Evolutionary conservation across 108 stramenopile genomes (phyloP), one percentile per base, ranked within the genome.

Genomic region (Conticribra guillardii): DNA sequence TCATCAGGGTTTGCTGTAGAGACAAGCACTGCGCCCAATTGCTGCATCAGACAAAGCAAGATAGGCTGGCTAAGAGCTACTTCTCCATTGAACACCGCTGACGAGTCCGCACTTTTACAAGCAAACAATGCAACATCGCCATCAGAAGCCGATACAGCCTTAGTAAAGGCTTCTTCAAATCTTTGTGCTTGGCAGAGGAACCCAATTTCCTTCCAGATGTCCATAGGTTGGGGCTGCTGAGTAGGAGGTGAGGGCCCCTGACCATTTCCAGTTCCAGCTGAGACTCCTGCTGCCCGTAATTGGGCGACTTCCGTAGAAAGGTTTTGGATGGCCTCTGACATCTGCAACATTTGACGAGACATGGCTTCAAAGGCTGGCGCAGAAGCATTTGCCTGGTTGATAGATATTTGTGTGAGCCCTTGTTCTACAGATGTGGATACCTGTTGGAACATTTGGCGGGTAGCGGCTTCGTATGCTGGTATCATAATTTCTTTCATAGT

Each of bases 11-110:
- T 60, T 2, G 70, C 75, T 0, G 70, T 69, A 16, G 82, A 54
- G 2, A 71, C 74, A 29, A 96, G 37, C 22, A 82, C 80, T 21
- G 88, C 80, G 8, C 92, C 88, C 27, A 97, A 73, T 63, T 97
- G 93, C 58, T 96, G 94, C 85, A 94, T 85, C 66, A 97, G 64
- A 67, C 92, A 94, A 4, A 97, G 69, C 61, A 97, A 72, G 51
- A 96, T 87, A 15, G 89, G 83, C 69, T 94, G 94, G 56, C 85
- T 86, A 23, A 97, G 66, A 3, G 59, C 34, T 3, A 86, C 73
- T 27, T 58, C 45, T 22, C 87, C 79, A 46, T 73, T 79, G 50
- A 95, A 64, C 8, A 92, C 89, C 21, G 54, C 67, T 2, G 51
- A 51, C 16, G 85, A 23, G 54, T 91, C 73, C 7, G 90, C 77